Conservation (phyloP, 1,284 basidiomycete species). For the Pterulicium gracile region DNA sequence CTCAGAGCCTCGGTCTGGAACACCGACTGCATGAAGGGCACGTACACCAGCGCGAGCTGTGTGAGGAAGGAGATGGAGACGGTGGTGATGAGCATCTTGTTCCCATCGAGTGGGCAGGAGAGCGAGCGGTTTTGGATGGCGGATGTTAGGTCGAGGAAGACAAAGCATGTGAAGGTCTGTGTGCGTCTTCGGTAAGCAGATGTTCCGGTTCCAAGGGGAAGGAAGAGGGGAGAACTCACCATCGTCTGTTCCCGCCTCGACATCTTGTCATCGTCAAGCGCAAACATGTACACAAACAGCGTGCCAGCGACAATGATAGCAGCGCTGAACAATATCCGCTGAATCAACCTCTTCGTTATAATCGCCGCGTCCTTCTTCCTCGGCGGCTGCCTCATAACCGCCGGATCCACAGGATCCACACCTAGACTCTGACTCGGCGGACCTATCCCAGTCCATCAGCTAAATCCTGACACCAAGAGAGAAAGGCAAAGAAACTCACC, state of each 20-base stretch:
- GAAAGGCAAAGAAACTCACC: conserved; percentile 36
- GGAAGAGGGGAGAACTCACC: conserved; percentile 39
- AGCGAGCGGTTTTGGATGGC: conserved; percentile 92
- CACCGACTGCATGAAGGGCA: conserved; percentile 82
- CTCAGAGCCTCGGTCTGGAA: conserved; percentile 88
- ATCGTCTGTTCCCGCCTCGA: conserved; percentile 87
- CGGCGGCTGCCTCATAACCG: conserved; percentile 84
- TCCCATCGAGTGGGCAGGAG: conserved; percentile 67
- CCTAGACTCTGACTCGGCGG: conserved; percentile 94
- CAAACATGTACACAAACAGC: conserved; percentile 79
- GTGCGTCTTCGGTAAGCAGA: conserved; percentile 1
- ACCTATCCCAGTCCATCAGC: conserved; percentile 30
- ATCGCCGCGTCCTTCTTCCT: conserved; percentile 85
- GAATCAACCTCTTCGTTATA: conserved; percentile 63
- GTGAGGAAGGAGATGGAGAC: conserved; percentile 77
- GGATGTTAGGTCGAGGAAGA: conserved; percentile 92
- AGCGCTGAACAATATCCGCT: conserved; percentile 83
- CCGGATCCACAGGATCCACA: conserved; percentile 90
- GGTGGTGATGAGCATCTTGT: conserved; percentile 84
- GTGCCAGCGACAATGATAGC: conserved; percentile 86
- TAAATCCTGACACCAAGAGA: conserved; percentile 1
- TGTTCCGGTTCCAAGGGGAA: too few species aligned
- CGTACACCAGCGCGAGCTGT: conserved; percentile 81
- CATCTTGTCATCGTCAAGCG: conserved; percentile 74
- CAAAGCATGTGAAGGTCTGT: conserved; percentile 94